These are phyloP conservation scores for Backusella sp. DNA, from an alignment of 192 early-diverging fungal species.

Conservation along the genomic window DNA sequence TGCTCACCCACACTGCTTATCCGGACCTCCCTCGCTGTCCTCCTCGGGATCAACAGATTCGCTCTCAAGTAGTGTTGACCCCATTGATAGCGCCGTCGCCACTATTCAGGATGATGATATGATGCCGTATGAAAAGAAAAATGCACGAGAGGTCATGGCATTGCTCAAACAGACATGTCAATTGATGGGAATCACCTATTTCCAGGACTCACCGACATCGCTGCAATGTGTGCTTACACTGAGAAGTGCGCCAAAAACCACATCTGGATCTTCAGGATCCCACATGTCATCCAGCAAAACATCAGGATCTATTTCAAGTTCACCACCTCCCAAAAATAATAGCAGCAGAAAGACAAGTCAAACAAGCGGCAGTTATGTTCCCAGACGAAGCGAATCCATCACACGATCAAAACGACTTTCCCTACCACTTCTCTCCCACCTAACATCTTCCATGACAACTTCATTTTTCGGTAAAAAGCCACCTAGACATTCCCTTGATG, in stretches of 20 bases:
- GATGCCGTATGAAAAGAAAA: background rate
- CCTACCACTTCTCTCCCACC: conserved; percentile 16
- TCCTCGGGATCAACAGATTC: conserved; percentile 16
- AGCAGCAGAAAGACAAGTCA: conserved; percentile 4
- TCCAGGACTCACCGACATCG: background rate
- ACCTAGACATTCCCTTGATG: background rate
- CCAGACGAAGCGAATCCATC: background rate
- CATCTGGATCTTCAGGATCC: background rate
- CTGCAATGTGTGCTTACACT: conserved; percentile 24
- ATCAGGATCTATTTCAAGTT: background rate
- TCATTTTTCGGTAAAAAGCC: conserved; percentile 8
- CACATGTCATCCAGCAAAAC: background rate
- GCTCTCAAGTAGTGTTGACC: conserved; percentile 10
- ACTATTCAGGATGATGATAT: conserved; percentile 1
- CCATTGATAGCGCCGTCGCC: background rate
- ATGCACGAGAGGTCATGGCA: conserved; percentile 27
- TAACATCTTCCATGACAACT: conserved; percentile 19
- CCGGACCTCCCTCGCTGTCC: conserved; percentile 1
- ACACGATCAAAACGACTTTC: conserved; percentile 22
- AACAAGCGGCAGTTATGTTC: background rate
- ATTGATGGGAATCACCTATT: conserved; percentile 33
- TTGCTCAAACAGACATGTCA: conserved; percentile 24
- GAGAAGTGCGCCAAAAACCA: background rate
- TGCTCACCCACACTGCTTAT: background rate
- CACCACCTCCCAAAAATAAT: background rate